These are phyloP conservation scores for Penicillium sclerotiorum DNA, from an alignment of 2,329 filamentous ascomycete species.

Conservation along the genomic window DNA sequence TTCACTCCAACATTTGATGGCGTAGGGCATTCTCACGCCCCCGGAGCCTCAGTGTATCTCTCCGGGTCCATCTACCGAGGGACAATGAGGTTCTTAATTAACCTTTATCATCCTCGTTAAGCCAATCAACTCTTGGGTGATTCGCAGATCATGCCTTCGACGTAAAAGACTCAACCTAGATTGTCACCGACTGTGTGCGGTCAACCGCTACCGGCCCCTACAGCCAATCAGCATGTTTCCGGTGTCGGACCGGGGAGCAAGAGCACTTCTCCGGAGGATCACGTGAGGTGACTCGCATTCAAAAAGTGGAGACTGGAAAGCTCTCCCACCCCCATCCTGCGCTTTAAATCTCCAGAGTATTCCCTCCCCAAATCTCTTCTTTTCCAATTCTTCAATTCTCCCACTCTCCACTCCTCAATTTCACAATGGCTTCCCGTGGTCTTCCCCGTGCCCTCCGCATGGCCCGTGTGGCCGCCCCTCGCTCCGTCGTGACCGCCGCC, in stretches of 20 bases:
- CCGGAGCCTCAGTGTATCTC: too few species aligned
- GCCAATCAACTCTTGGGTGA: not conserved
- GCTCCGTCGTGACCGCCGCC: constrained; percentile 62
- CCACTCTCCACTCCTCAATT: too few species aligned
- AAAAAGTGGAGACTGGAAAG: constrained; percentile 7
- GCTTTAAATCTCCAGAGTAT: constrained; percentile 21
- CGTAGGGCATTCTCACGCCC: too few species aligned
- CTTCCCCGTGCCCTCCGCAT: constrained; percentile 61
- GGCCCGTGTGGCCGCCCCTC: constrained; percentile 57
- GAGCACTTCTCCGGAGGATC: constrained; percentile 21
- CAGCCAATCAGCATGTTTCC: constrained; percentile 16
- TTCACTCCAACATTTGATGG: too few species aligned
- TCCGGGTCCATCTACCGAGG: too few species aligned
- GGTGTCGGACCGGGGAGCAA: constrained; percentile 26
- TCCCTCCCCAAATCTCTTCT: constrained; percentile 18
- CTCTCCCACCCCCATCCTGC: constrained; percentile 11
- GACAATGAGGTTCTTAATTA: too few species aligned
- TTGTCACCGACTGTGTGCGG: constrained; percentile 5
- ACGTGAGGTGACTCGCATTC: constrained; percentile 20
- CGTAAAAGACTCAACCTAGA: constrained; percentile 2
- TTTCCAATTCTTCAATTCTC: constrained; percentile 16
- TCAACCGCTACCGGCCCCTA: not conserved
- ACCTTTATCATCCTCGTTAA: too few species aligned
- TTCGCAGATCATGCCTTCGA: constrained; percentile 1
- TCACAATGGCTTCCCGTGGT: constrained; percentile 52